Evolutionary conservation across 2,329 filamentous ascomycete species (phyloP).

Genomic region (Aureobasidium subglaciale): DNA sequence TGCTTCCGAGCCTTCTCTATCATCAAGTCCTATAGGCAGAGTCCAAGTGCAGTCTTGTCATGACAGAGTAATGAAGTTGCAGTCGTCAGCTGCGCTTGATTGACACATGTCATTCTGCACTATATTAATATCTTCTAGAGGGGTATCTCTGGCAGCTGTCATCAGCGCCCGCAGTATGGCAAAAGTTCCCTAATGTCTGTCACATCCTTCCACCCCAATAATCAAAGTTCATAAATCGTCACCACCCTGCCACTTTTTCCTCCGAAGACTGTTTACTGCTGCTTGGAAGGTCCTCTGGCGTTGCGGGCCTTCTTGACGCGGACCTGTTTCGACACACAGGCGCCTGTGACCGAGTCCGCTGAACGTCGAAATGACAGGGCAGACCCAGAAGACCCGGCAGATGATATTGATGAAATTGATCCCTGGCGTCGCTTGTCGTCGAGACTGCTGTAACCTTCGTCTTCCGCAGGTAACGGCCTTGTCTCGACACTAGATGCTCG

Average conservation of each 20-base stretch:
- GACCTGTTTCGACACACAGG: conserved; percentile 14
- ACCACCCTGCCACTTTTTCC: background rate
- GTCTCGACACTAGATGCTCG: conserved; percentile 5
- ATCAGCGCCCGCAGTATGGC: background rate
- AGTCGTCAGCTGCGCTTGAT: background rate
- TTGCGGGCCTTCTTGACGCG: conserved; percentile 12
- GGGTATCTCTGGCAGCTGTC: background rate
- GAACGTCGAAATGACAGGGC: conserved; percentile 10
- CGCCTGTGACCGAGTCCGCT: conserved; percentile 12
- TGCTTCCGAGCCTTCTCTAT: no score
- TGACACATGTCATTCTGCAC: background rate
- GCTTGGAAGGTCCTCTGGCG: background rate
- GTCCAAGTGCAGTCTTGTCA: no score
- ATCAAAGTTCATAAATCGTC: conserved; percentile 1
- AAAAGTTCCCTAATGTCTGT: background rate
- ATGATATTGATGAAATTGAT: conserved; percentile 14
- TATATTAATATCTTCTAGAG: background rate
- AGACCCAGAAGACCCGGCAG: background rate
- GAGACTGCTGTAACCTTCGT: conserved; percentile 17
- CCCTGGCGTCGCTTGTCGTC: conserved; percentile 16
- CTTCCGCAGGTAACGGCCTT: background rate
- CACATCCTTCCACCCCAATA: background rate
- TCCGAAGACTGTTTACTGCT: background rate
- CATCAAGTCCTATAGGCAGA: no score
- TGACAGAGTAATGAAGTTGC: background rate